A percentile compares a stretch with the other conserved stretches of the same genome.
Evolutionary conservation across 441 rosid species (phyloP).

Genomic region (Bruguiera hainesii): DNA sequence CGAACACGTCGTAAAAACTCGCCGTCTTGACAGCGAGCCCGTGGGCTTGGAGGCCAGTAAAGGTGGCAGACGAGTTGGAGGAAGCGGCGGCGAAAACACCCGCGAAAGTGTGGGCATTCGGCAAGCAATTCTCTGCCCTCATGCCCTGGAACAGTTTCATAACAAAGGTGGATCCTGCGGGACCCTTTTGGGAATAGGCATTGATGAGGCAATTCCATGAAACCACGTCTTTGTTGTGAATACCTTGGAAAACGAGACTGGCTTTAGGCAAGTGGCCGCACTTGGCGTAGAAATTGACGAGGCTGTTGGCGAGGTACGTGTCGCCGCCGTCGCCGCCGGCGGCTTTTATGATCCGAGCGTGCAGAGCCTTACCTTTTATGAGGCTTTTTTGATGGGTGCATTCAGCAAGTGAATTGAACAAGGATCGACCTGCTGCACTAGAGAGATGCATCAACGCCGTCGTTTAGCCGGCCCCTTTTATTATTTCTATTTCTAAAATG

Average conservation of each 20-base stretch:
- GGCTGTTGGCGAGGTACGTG: conserved; percentile 51
- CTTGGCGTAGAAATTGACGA: conserved; percentile 67
- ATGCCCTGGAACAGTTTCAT: conserved; percentile 57
- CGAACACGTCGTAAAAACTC: conserved; percentile 63
- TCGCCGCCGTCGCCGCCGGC: background rate
- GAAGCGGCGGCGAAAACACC: conserved; percentile 62
- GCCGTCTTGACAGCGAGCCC: conserved; percentile 53
- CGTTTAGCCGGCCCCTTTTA: too few species aligned
- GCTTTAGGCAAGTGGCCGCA: conserved; percentile 53
- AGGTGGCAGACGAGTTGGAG: conserved; percentile 33
- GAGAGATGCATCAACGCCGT: conserved; percentile 33
- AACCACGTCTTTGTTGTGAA: conserved; percentile 51
- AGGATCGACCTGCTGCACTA: conserved; percentile 27
- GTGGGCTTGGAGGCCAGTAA: conserved; percentile 59
- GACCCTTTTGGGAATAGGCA: conserved; percentile 57
- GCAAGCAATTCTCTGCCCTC: conserved; percentile 54
- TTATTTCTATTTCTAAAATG: too few species aligned
- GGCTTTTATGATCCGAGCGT: conserved; percentile 48
- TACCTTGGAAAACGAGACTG: conserved; percentile 45
- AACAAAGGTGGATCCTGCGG: conserved; percentile 33
- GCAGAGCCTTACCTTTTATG: conserved; percentile 49
- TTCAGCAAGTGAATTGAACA: conserved; percentile 40
- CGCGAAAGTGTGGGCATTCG: conserved; percentile 73
- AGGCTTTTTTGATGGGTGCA: conserved; percentile 46
- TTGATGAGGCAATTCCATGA: conserved; percentile 86